Evolutionary conservation across 2,329 filamentous ascomycete species (phyloP).

Genomic region (Trichophyton rubrum): DNA sequence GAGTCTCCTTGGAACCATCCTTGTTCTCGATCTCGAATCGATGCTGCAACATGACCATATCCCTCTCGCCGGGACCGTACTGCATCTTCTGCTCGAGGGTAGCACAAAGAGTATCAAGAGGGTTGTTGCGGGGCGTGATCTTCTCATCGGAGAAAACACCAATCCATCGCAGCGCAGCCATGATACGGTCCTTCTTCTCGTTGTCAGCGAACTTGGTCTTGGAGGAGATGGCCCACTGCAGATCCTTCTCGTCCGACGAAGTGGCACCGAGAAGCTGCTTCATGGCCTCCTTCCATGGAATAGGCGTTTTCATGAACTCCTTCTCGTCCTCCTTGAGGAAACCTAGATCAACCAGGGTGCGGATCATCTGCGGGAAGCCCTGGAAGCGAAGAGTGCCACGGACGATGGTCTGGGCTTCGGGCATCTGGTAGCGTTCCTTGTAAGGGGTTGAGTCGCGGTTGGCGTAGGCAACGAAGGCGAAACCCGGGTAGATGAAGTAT

Average conservation of each 20-base stretch:
- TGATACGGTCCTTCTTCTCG: conserved; percentile 57
- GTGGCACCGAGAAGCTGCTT: conserved; percentile 59
- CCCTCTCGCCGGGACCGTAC: conserved; percentile 69
- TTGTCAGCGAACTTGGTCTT: conserved; percentile 60
- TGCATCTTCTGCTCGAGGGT: conserved; percentile 86
- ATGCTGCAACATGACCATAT: conserved; percentile 56
- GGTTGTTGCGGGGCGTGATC: conserved; percentile 62
- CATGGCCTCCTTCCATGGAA: conserved; percentile 76
- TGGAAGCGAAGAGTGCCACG: conserved; percentile 74
- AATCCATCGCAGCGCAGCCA: conserved; percentile 60
- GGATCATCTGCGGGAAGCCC: conserved; percentile 85
- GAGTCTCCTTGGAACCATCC: conserved; percentile 63
- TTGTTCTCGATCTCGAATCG: conserved; percentile 70
- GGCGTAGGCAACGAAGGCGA: conserved; percentile 79
- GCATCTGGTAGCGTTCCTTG: conserved; percentile 80
- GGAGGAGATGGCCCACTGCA: conserved; percentile 58
- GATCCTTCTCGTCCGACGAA: conserved; percentile 54
- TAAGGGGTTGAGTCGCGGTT: conserved; percentile 85
- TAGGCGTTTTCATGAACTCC: conserved; percentile 52
- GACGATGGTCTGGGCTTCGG: conserved; percentile 78
- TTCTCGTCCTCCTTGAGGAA: conserved; percentile 65
- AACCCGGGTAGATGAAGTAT: conserved; percentile 82
- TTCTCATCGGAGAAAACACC: conserved; percentile 54
- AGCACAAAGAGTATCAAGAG: conserved; percentile 82
- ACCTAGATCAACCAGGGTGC: conserved; percentile 73